Evolutionary conservation across 2,329 filamentous ascomycete species (phyloP), one percentile per base, ranked within the genome.

Genomic region (Neospermospora avenae): DNA sequence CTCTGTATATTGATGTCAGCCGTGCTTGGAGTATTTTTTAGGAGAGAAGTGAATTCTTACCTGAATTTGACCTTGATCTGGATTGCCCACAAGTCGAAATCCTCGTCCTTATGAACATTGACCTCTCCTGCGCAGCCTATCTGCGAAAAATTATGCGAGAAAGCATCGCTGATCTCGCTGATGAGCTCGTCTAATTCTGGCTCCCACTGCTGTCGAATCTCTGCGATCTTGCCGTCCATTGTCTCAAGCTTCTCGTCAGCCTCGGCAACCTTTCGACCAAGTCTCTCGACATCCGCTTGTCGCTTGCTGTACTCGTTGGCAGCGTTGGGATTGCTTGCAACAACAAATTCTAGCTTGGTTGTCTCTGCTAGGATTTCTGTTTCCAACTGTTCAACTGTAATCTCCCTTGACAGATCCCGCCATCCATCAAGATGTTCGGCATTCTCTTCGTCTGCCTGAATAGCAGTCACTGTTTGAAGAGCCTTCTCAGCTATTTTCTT

Each of bases 121-220:
- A 99, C 92, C 74, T 98, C 90, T 37, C 95, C 95, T 4, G 93
- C 93, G 74, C 95, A 98, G 66, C 88, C 91, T 71, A 99, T 98
- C 73, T 93, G 88, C 70, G 91, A 85, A 73, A 99, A 98, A 70
- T 96, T 98, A 73, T 93, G 88, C 5, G 89, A 86, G 74, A 99
- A 99, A 0, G 93, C 93, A 52, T 91, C 85, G 72, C 91, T 96
- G 75, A 99, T 97, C 70, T 87, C 86, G 20, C 78, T 78, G 42
- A 97, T 82, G 2, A 99, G 81, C 22, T 78, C 80, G 67, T 98
- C 93, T 2, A 99, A 81, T 68, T 83, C 77, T 0, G 92, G 92
- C 74, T 98, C 95, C 90, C 92, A 99, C 64, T 83, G 79, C 16
- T 78, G 78, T 68, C 88, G 87, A 58, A 96, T 76, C 39, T 85